phyloP scores from a whole-genome alignment of 2,329 filamentous ascomycete genomes.

The Neofusicoccum laricinum region DNA sequence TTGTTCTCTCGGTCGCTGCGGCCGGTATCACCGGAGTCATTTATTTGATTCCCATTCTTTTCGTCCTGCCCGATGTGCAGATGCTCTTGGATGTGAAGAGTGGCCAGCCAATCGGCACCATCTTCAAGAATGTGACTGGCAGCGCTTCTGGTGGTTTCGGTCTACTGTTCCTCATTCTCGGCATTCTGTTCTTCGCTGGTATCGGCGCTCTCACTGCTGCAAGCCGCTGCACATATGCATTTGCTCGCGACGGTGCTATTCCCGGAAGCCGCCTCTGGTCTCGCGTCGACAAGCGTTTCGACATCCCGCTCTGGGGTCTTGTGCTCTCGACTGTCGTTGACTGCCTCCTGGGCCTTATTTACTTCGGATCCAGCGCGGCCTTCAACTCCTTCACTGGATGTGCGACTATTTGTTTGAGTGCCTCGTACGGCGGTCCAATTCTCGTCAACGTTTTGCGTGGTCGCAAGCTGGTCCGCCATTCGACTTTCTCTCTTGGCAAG shows the following conservation, averaged over 20 bases:
- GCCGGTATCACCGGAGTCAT: slow-evolving; percentile 64
- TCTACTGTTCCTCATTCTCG: slow-evolving; percentile 71
- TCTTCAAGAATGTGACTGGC: slow-evolving; percentile 75
- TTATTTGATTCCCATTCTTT: slow-evolving; percentile 72
- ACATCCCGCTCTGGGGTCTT: slow-evolving; percentile 69
- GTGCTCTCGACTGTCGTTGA: slow-evolving; percentile 66
- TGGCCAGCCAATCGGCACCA: slow-evolving; percentile 70
- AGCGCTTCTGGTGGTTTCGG: slow-evolving; percentile 72
- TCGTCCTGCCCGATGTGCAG: slow-evolving; percentile 68
- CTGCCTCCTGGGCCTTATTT: slow-evolving; percentile 72
- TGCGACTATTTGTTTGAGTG: slow-evolving; percentile 73
- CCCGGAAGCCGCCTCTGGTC: slow-evolving; percentile 67
- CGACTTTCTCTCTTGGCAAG: slow-evolving; percentile 65
- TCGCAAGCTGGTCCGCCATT: slow-evolving; percentile 63
- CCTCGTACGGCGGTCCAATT: slow-evolving; percentile 74
- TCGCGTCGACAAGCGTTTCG: slow-evolving; percentile 61
- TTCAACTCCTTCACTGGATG: slow-evolving; percentile 80
- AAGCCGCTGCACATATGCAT: slow-evolving; percentile 71
- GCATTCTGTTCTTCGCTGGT: slow-evolving; percentile 74
- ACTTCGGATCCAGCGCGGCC: slow-evolving; percentile 72
- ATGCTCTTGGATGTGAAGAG: slow-evolving; percentile 64
- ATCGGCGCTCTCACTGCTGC: slow-evolving; percentile 72
- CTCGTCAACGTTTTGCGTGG: slow-evolving; percentile 66
- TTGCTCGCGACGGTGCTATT: slow-evolving; percentile 72
- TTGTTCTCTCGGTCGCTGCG: slow-evolving; percentile 66